These are phyloP conservation scores for Dendrobium chrysotoxum DNA, from an alignment of 106 monocot genomes.

Conservation along the genomic window DNA sequence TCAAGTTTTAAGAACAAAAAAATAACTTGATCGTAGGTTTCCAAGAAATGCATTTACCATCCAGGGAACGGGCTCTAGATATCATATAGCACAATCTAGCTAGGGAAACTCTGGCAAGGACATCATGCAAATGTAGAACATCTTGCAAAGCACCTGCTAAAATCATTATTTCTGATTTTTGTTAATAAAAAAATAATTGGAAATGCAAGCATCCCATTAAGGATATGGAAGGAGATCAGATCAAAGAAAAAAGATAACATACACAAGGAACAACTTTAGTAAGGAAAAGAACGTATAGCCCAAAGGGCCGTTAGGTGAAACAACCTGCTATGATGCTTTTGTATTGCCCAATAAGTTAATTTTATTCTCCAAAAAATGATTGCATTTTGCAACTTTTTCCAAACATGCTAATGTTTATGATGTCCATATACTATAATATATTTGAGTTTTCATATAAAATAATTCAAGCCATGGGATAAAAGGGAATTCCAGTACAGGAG, in stretches of 20 bases:
- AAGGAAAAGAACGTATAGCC: neutral
- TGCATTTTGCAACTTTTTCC: neutral
- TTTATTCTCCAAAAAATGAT: neutral
- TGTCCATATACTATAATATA: neutral
- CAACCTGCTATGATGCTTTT: neutral
- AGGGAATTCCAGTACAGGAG: neutral
- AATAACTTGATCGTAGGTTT: neutral
- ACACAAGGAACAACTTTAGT: neutral
- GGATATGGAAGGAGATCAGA: neutral
- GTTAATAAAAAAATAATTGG: neutral
- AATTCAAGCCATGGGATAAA: neutral
- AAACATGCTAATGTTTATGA: neutral
- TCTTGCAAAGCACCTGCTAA: constrained; percentile 94
- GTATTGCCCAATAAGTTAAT: neutral
- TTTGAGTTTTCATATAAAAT: neutral
- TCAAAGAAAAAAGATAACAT: neutral
- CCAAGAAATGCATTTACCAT: constrained; percentile 43
- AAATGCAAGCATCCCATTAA: neutral
- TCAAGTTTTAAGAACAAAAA: neutral
- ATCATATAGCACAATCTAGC: constrained; percentile 87
- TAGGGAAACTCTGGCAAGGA: constrained; percentile 95
- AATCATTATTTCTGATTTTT: neutral
- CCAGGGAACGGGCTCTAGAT: constrained; percentile 85
- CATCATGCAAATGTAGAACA: constrained; percentile 98
- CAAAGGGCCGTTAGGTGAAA: neutral